Evolutionary conservation across 129 eudicot species (phyloP), one percentile per base, ranked within the genome.

Genomic region (Pittosporum tobira): DNA sequence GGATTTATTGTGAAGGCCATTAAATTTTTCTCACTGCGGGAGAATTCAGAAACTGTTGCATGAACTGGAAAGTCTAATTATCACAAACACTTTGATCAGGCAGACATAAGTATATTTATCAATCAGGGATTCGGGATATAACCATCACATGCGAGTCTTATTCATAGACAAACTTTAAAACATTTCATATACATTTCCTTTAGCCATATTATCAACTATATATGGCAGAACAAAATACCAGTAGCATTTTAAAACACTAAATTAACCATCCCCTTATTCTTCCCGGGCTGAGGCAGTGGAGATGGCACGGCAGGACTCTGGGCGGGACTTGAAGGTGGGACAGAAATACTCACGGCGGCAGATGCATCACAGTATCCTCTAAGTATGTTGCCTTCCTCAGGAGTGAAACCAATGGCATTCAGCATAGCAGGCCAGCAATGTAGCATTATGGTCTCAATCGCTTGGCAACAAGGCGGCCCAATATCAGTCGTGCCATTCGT

Each of bases 341-440:
- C n/a, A n/a, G n/a, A n/a, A n/a, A n/a, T n/a, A n/a, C n/a, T n/a
- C n/a, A n/a, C 12, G 5, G 70, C 46, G 15, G 60, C 44, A 20
- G 54, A 25, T 4, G 71, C 75, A 29, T 72, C 73, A 51, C 87
- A 81, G 58, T 81, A 81, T 2, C 79, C 82, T 16, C 71, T 42
- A 18, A 81, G 62, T 12, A 81, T 3, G 48, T 48, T 18, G 8
- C 51, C 50, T 26, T 76, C 62, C 24, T 81, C 77, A 6, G 37
- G 25, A 0, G 73, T 45, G 52, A 51, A 64, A 1, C 83, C 77
- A 1, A 76, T 61, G 16, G 71, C 25, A 34, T 57, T 54, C 28
- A 81, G 23, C 76, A 80, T 28, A 16, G 74, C 28, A 19, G 87
- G 77, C 80, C 73, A 64, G 59, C 87, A 81, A 3, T 59, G 40